Evolutionary conservation across 352 stramenopile species (phyloP), one percentile per base, ranked within the genome.

Genomic region (Achlya hypogyna): DNA sequence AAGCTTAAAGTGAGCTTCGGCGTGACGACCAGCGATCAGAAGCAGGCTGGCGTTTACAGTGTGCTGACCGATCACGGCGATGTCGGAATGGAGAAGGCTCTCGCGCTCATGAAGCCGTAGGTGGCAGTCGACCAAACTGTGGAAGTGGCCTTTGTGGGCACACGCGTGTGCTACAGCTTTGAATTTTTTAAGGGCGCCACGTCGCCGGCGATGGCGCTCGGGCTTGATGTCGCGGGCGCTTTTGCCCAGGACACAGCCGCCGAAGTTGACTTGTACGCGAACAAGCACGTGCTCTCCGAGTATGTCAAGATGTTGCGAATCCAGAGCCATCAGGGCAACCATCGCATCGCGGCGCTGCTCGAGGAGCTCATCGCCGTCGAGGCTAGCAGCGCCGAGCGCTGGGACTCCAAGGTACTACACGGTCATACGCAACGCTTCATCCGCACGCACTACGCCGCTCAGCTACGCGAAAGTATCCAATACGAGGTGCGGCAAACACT

Each of bases 401-500:
- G 82, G 78, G 84, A 92, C 64, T 92, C 82, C 0, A 79, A 58
- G 1, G 59, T 91, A 2, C 72, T 92, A 23, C 84, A 92, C 18
- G 82, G 84, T 0, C 75, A 92, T 69, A 62, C 69, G 1, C 84
- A 92, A 59, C 73, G 84, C 18, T 91, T 92, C 53, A 75, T 81
- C 10, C 75, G 84, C 5, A 42, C 71, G 1, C 70, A 81, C 28
- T 92, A 91, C 32, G 73, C 86, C 1, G 76, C 68, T 1, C 87
- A 88, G 76, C 43, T 92, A 22, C 78, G 78, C 2, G 12, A 70
- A 3, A 81, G 88, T 47, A 89, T 92, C 56, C 87, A 89, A 53
- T 87, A 86, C 40, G 80, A 92, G 75, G 82, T 88, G 67, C 28
- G 54, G 25, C 3, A 16, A 25, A 5, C 20, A 29, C 40, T 8